Evolutionary conservation across 1,284 basidiomycete genomes (phyloP), one percentile per base, ranked within the genome.

Genomic region (Meripilus lineatus): DNA sequence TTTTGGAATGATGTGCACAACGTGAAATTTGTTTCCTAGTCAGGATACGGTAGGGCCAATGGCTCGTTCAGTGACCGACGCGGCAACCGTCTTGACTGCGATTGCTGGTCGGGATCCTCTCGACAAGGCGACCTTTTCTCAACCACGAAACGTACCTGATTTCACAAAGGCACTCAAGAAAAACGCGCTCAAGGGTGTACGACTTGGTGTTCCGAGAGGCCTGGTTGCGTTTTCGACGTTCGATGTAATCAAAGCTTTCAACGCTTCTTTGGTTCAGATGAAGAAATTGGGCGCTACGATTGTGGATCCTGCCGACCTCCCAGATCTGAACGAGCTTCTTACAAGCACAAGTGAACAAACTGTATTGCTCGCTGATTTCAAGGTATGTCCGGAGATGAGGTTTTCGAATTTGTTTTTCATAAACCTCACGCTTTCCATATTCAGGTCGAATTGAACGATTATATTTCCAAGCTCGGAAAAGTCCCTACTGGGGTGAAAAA

Each of bases 31-130:
- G 23, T 25, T 15, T 15, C 73, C 79, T 49, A 44, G 42, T 52
- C 81, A 83, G 57, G 81, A 84, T 52, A 79, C 78, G 0, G 69
- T 83, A 2, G 81, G 81, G 1, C 81, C 81, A 0, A 74, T 84
- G 52, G 65, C 72, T 0, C 72, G 81, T 26, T 77, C 76, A 2
- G 57, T 83, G 24, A 61, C 74, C 0, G 82, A 85, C 45, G 79
- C 76, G 0, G 80, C 80, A 0, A 66, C 73, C 30, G 72, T 84
- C 2, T 68, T 84, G 15, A 72, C 71, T 7, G 54, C 75, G 28
- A 83, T 85, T 40, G 79, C 80, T 1, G 81, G 81, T 0, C 67
- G 63, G 15, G 82, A 79, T 48, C 66, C 70, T 2, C 72, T 74
- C 33, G 82, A 85, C 59, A 77, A 77, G 50, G 78, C 71, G 49